A percentile compares a stretch with the other conserved stretches of the same genome.
phyloP scores from a whole-genome alignment of 768 basidiomycete species.

The Omphalotus guepiniiformis region DNA sequence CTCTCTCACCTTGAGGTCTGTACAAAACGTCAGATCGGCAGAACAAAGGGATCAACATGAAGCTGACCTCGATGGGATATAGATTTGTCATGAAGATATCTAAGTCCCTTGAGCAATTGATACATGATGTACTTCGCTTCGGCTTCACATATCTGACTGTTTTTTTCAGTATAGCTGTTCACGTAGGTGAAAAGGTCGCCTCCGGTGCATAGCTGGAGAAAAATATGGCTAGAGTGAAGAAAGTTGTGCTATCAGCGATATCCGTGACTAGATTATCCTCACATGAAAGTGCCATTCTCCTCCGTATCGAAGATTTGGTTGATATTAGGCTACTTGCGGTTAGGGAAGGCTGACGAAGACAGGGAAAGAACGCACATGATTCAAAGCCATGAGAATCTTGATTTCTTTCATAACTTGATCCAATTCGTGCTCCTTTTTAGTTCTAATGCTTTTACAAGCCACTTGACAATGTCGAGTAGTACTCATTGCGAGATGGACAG shows the following conservation, averaged over 20 bases:
- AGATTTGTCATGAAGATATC: slow-evolving; percentile 64
- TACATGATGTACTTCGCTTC: slow-evolving; percentile 84
- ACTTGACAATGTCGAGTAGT: slow-evolving; percentile 62
- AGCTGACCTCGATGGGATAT: slow-evolving; percentile 76
- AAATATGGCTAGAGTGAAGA: slow-evolving; percentile 55
- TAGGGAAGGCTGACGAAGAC: neutral
- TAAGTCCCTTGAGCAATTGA: slow-evolving; percentile 67
- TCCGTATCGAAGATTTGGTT: slow-evolving; percentile 73
- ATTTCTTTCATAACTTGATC: slow-evolving; percentile 75
- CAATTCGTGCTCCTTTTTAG: slow-evolving; percentile 54
- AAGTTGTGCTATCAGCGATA: neutral
- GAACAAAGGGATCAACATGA: neutral
- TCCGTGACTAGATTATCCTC: slow-evolving; percentile 11
- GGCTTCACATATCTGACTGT: slow-evolving; percentile 60
- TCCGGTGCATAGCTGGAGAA: slow-evolving; percentile 81
- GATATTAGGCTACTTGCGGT: slow-evolving; percentile 64
- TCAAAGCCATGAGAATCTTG: slow-evolving; percentile 61
- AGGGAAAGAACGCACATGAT: slow-evolving; percentile 48
- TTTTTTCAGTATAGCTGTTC: slow-evolving; percentile 48
- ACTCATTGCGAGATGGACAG: slow-evolving; percentile 75
- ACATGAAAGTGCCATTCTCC: slow-evolving; percentile 58
- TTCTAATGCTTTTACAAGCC: slow-evolving; percentile 79
- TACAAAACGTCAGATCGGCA: neutral
- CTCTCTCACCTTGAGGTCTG: slow-evolving; percentile 77
- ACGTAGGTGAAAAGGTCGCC: slow-evolving; percentile 89